Base-by-base conservation (phyloP, 805 yeast genomes). In the Candida maltosa region DNA sequence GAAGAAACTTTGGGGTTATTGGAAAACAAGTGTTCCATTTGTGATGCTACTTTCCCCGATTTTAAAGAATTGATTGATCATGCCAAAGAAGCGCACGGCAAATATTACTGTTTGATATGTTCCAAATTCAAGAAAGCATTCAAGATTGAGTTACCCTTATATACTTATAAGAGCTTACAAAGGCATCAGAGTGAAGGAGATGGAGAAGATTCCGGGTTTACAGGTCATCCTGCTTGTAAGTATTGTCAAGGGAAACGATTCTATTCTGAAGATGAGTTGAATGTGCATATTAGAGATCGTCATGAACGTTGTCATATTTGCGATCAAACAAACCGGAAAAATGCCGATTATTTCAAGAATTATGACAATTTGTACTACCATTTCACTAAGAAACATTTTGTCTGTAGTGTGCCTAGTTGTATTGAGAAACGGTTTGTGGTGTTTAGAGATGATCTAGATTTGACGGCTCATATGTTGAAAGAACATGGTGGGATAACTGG, bases 251-350 rank as follows among this genome's bases (percentile, higher is more conserved):
- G 78, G 2, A 73, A 67, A 45, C 62, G 94, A 38, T 89, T 86
- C 55, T 93, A 93, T 54, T 86, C 95, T 0, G 86, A 79, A 26
- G 96, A 91, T 54, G 97, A 89, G 54, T 68, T 88, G 48, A 78
- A 76, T 44, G 59, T 79, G 21, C 99, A 93, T 58, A 74, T 89
- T 62, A 70, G 95, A 46, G 83, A 85, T 41, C 65, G 65, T 32
- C 98, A 93, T 58, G 96, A 89, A 54, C 78, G 80, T 45, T 93
- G 99, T 57, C 86, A 80, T 48, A 79, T 93, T 21, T 93, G 99
- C 63, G 95, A 88, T 46, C 81, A 76, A 53, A 56, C 74, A 11
- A 61, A 67, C 18, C 94, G 94, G 1, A 81, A 77, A 46, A 51
- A 52, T 4, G 66, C 69, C 0, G 64, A 60, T 34, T 88, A 85